Evolutionary conservation across 805 yeast genomes (phyloP).

Genomic region (Candida glaebosa): DNA sequence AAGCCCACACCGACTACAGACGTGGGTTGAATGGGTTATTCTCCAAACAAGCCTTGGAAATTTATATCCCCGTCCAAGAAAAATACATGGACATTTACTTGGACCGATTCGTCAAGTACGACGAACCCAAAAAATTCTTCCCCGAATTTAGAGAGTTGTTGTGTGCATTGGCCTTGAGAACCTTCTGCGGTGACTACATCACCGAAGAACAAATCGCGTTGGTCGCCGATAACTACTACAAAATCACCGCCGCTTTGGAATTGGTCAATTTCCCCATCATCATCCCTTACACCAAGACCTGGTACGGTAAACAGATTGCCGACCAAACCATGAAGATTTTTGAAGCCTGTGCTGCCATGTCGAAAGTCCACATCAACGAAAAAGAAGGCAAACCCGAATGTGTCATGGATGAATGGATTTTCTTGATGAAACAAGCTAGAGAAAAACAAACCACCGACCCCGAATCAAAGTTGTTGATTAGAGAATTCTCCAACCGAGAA

Average conservation of each 20-base stretch:
- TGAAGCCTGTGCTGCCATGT: slow-evolving; percentile 81
- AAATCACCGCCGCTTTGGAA: slow-evolving; percentile 93
- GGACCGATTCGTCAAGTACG: slow-evolving; percentile 57
- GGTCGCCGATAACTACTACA: slow-evolving; percentile 89
- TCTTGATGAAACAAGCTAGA: slow-evolving; percentile 73
- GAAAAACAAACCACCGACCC: slow-evolving; percentile 47
- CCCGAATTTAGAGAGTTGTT: slow-evolving; percentile 92
- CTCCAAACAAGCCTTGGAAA: slow-evolving; percentile 76
- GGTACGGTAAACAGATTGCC: slow-evolving; percentile 95
- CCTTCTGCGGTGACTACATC: slow-evolving; percentile 95
- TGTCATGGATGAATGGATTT: slow-evolving; percentile 95
- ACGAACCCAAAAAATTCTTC: slow-evolving; percentile 76
- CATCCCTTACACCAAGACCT: slow-evolving; percentile 91
- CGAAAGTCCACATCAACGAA: slow-evolving; percentile 71
- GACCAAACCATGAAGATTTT: slow-evolving; percentile 92
- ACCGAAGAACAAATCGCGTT: slow-evolving; percentile 84
- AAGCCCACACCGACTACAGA: slow-evolving; percentile 91
- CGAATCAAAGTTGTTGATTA: slow-evolving; percentile 57
- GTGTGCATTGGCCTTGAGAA: slow-evolving; percentile 89
- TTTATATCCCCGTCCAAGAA: slow-evolving; percentile 84
- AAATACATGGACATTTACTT: slow-evolving; percentile 79
- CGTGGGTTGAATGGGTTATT: slow-evolving; percentile 86
- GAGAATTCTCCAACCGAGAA: slow-evolving; percentile 86
- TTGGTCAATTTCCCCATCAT: slow-evolving; percentile 97
- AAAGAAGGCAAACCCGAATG: slow-evolving; percentile 77